A percentile compares a stretch with the other conserved stretches of the same genome.
phyloP scores from a whole-genome alignment of 345 rosid genomes.

The Eucalyptus guilfoylei region DNA sequence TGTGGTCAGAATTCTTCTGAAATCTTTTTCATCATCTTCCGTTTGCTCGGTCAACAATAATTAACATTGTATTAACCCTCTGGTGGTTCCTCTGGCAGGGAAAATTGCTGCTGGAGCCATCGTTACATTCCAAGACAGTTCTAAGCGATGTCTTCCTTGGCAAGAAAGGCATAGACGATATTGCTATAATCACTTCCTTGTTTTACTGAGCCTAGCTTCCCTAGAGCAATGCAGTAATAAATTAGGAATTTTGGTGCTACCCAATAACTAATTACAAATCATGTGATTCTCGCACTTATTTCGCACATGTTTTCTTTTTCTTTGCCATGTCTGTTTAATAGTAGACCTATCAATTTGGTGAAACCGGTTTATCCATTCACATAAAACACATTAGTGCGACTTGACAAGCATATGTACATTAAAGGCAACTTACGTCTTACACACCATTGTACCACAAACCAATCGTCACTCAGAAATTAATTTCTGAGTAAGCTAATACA shows the following conservation, averaged over 20 bases:
- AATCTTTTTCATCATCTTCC: neutral
- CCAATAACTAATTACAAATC: neutral
- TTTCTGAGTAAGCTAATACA: neutral
- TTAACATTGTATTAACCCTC: neutral
- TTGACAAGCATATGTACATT: neutral
- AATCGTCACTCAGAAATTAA: neutral
- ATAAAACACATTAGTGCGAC: neutral
- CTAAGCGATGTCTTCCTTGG: constrained; percentile 5
- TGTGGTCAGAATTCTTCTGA: neutral
- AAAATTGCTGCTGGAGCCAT: constrained; percentile 4
- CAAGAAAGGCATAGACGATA: neutral
- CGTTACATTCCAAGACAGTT: constrained; percentile 1
- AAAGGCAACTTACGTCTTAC: neutral
- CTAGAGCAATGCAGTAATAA: neutral
- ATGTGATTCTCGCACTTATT: neutral
- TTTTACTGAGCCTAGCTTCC: neutral
- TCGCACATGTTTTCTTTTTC: neutral
- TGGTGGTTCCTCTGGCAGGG: neutral
- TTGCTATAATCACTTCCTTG: neutral
- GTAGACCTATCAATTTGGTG: neutral
- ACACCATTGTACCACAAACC: neutral
- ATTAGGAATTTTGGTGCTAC: neutral
- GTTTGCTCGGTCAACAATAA: neutral
- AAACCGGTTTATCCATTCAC: neutral
- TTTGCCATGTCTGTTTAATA: neutral